Evolutionary conservation across 495 filamentous ascomycete species (phyloP).

Genomic region (Penicillium fimorum): DNA sequence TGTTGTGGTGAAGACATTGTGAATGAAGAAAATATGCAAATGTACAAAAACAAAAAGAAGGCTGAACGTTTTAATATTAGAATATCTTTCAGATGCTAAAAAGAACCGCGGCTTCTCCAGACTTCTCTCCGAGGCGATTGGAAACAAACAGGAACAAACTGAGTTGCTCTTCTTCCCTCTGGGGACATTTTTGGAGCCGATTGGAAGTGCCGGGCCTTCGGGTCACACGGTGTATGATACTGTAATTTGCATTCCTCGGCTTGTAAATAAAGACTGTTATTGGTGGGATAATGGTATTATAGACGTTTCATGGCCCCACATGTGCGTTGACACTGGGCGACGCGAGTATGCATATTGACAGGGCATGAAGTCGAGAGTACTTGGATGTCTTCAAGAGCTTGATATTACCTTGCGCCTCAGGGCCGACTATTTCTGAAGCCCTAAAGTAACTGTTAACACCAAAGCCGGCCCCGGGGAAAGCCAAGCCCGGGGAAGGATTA

Average conservation of each 20-base stretch:
- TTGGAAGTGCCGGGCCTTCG: constrained; percentile 28
- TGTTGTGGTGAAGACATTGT: constrained; percentile 47
- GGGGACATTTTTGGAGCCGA: constrained; percentile 20
- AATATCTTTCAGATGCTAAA: not conserved
- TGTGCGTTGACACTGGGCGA: not conserved
- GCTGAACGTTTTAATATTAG: not conserved
- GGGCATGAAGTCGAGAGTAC: not conserved
- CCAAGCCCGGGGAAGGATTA: constrained; percentile 12
- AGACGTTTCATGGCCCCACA: not conserved
- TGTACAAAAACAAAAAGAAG: constrained; percentile 1
- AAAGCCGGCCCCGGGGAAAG: not conserved
- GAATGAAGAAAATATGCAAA: not conserved
- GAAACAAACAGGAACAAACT: constrained; percentile 4
- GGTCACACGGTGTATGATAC: constrained; percentile 30
- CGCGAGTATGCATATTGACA: not conserved
- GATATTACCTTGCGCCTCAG: not conserved
- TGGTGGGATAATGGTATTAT: constrained; percentile 3
- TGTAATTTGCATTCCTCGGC: constrained; percentile 33
- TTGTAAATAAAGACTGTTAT: constrained; percentile 2
- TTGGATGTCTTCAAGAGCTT: not conserved
- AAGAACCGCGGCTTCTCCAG: constrained; percentile 17
- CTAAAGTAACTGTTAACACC: not conserved
- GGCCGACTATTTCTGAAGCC: too few species aligned
- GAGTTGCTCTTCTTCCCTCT: too few species aligned
- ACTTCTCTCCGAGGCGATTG: not conserved